Base-by-base conservation (phyloP, 139 green algal genomes). In the Volvox africanus region DNA sequence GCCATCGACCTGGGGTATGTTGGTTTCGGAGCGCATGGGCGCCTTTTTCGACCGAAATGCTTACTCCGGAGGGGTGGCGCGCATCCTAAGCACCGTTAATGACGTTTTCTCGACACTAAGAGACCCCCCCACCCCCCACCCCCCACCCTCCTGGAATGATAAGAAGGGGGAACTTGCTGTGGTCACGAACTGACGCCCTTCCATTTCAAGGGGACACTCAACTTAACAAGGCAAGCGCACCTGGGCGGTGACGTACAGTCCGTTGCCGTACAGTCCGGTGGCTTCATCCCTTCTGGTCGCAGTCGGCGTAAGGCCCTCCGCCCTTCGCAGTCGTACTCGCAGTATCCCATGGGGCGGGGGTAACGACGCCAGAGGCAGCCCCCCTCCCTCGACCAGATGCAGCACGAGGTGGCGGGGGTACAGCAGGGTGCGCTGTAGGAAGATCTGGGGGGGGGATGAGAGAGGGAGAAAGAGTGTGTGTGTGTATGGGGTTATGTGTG, bases 191-290 rank as follows among this genome's bases (percentile, higher is more conserved):
- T n/a, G n/a, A n/a, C n/a, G n/a, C n/a, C n/a, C n/a, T n/a, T n/a
- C n/a, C n/a, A n/a, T n/a, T n/a, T n/a, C n/a, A n/a, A n/a, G n/a
- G n/a, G n/a, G n/a, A n/a, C n/a, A n/a, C n/a, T n/a, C n/a, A n/a
- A n/a, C n/a, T n/a, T n/a, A n/a, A n/a, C n/a, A n/a, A n/a, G n/a
- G n/a, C n/a, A 55, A 55, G 44, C 44, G 30, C 24, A 80, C 83
- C 83, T 89, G 83, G 6, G 67, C 83, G 0, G 83, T 81, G 67
- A 89, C 83, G 83, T 89, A 89, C 35, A 89, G 50, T 17, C 37
- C 80, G 6, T 0, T 20, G 55, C 80, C 28, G 28, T 75, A 24
- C 80, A 28, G 18, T 50, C 73, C 73, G 2, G 28, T 32, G 5
- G 55, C 73, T 2, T 19, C 28, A 35, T 80, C 73, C 12, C 28